These are phyloP conservation scores for Pyrenochaeta sp. DNA, from an alignment of 2,329 filamentous ascomycete species.

Conservation along the genomic window DNA sequence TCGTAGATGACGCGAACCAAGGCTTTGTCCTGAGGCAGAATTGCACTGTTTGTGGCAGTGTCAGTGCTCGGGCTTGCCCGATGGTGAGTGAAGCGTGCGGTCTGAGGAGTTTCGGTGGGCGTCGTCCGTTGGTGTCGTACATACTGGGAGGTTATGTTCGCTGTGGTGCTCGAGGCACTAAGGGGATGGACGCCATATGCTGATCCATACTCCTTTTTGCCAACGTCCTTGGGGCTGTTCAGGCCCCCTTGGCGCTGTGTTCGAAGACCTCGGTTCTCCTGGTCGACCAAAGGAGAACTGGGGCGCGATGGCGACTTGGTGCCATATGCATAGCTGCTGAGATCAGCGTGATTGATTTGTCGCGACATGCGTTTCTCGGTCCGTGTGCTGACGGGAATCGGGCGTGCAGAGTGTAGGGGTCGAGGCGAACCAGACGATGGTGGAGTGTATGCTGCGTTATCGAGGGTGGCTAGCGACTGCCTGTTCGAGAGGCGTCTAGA, in stretches of 20 bases:
- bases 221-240: slow-evolving; percentile 63
- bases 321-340: slow-evolving; percentile 55
- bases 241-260: slow-evolving; percentile 67
- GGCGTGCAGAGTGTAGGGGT: slow-evolving; percentile 63
- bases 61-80: slow-evolving; percentile 86
- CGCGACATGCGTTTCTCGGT: slow-evolving; percentile 59
- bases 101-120: slow-evolving; percentile 69
- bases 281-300: slow-evolving; percentile 73
- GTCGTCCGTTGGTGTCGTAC: slow-evolving; percentile 55
- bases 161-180: slow-evolving; percentile 62
- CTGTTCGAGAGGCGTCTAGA: slow-evolving; percentile 76
- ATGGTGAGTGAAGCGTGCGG: slow-evolving; percentile 71
- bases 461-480: slow-evolving; percentile 86
- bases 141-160: slow-evolving; percentile 56
- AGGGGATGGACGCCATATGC: slow-evolving; percentile 65
- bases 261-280: slow-evolving; percentile 60
- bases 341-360: slow-evolving; percentile 54
- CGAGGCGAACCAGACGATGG: slow-evolving; percentile 73
- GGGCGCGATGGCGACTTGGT: slow-evolving; percentile 71
- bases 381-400: slow-evolving; percentile 53
- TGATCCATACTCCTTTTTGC: slow-evolving; percentile 59
- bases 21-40: slow-evolving; percentile 83
- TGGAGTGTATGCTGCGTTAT: slow-evolving; percentile 68
- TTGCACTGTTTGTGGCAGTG: slow-evolving; percentile 77
- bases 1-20: slow-evolving; percentile 94